phyloP scores from a whole-genome alignment of 2,329 filamentous ascomycete species.

The Cytospora paraplurivora region DNA sequence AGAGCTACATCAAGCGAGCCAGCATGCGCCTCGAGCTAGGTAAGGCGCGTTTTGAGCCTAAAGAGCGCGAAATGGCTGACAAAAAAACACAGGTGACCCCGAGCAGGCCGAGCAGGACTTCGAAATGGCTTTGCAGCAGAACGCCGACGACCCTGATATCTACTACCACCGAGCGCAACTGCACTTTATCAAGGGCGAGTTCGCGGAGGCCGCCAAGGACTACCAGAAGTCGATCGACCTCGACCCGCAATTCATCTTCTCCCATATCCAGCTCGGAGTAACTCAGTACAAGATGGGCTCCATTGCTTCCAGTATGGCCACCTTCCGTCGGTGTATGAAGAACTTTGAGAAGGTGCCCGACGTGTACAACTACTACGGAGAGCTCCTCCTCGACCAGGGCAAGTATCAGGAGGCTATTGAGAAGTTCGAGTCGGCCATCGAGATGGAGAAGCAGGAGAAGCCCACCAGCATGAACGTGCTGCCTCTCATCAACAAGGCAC shows the following conservation, averaged over 20 bases:
- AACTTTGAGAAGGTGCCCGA: slow-evolving; percentile 96
- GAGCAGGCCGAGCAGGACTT: slow-evolving; percentile 89
- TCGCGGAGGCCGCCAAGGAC: slow-evolving; percentile 91
- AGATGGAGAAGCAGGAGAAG: slow-evolving; percentile 95
- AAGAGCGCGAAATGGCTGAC: slow-evolving; percentile 36
- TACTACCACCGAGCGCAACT: slow-evolving; percentile 99
- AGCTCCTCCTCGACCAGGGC: slow-evolving; percentile 93
- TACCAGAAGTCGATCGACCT: slow-evolving; percentile 99
- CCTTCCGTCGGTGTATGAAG: slow-evolving; percentile 96
- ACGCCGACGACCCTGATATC: slow-evolving; percentile 89
- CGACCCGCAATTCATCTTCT: slow-evolving; percentile 96
- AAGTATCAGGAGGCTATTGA: slow-evolving; percentile 95
- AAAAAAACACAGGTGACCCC: slow-evolving; percentile 63
- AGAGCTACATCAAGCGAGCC: slow-evolving; percentile 98
- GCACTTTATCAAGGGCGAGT: slow-evolving; percentile 96
- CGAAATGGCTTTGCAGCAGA: slow-evolving; percentile 78
- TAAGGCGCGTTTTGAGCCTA: slow-evolving; percentile 43
- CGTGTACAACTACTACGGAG: slow-evolving; percentile 99
- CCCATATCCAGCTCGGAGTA: slow-evolving; percentile 97
- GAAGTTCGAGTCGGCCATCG: slow-evolving; percentile 97
- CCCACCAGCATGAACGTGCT: slow-evolving; percentile 96
- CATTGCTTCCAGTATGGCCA: slow-evolving; percentile 96
- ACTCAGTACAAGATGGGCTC: slow-evolving; percentile 99
- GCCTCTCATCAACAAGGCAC: slow-evolving; percentile 96
- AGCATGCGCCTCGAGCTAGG: slow-evolving; percentile 96